Conservation (phyloP, 192 early-diverging fungal species). For the Coemansia guatemalensis region DNA sequence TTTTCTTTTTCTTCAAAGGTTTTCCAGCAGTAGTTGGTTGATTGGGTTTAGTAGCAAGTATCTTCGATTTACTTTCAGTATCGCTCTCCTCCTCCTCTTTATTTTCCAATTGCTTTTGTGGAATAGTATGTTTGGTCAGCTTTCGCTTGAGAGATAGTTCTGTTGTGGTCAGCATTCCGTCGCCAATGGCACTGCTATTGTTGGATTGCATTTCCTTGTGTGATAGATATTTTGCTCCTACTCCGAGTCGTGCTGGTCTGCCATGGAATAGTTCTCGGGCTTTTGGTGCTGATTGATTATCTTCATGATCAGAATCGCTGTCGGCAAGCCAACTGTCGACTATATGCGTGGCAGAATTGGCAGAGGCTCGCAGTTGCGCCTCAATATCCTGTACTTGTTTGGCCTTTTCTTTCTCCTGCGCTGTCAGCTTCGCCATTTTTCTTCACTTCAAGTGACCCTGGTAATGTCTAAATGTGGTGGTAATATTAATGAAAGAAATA, state of each 20-base stretch:
- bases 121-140: constrained; percentile 12
- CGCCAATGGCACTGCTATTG: background rate
- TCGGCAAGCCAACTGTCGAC: constrained; percentile 35
- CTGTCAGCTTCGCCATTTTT: constrained; percentile 27
- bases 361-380: constrained; percentile 46
- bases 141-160: constrained; percentile 42
- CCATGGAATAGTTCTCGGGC: constrained; percentile 43
- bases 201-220: constrained; percentile 39
- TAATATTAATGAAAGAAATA: background rate
- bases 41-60: background rate
- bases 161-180: constrained; percentile 17
- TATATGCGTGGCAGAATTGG: constrained; percentile 39
- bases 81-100: constrained; percentile 6
- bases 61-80: constrained; percentile 19
- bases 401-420: constrained; percentile 30
- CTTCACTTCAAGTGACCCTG: no score
- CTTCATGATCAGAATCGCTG: constrained; percentile 8
- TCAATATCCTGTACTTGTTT: constrained; percentile 47
- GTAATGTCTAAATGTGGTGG: background rate
- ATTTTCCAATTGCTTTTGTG: background rate
- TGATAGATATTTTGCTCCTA: constrained; percentile 48
- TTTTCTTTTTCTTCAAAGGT: constrained; percentile 27
- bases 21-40: constrained; percentile 2
- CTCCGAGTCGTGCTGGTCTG: constrained; percentile 39
- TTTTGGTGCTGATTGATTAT: constrained; percentile 11